Evolutionary conservation across 139 green algal species (phyloP), one percentile per base, ranked within the genome.

Genomic region (Auxenochlorella pyrenoidosa): DNA sequence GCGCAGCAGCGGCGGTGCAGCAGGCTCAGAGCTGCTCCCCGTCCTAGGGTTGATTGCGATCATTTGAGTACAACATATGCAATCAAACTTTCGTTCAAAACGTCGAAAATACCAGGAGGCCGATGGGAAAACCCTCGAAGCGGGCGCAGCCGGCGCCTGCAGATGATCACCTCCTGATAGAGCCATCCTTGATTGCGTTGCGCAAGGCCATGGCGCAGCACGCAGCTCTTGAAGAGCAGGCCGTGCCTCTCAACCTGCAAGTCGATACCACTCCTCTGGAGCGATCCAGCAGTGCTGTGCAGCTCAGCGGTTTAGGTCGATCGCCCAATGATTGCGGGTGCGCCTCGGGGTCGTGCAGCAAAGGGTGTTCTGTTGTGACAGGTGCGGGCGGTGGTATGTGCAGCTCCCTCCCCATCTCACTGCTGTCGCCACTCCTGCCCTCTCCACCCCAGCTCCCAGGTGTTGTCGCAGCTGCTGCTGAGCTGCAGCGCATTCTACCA

Each of bases 401-500:
- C n/a, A n/a, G n/a, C n/a, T n/a, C 40, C 26, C 21, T 38, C 41
- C 24, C 12, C 63, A 72, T 36, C 63, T n/a, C 1, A 36, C 36
- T 34, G 22, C 43, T 30, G 1, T n/a, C 15, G n/a, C 8, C 70
- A n/a, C 15, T 16, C 34, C 34, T 47, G 6, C 41, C 32, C 28
- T 15, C 66, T 73, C 66, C 66, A 40, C 40, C 47, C 60, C 80
- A 85, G 80, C 28, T 75, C 40, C 40, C 24, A 60, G 34, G 5
- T 63, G 21, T 18, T 36, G 5, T 41, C 30, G 16, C 22, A 22
- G 0, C 38, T 85, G 38, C 30, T 85, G 60, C 60, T 77, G 40
- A 28, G 5, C 4, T 51, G 38, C 41, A 85, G 80, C 30, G 60
- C 12, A 32, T 85, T 77, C 80, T 85, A 85, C 80, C 32, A 41